A percentile compares a stretch with the other conserved stretches of the same genome.
Evolutionary conservation across 208 protist genomes (phyloP).

Genomic region (Acanthamoeba culbertsoni): DNA sequence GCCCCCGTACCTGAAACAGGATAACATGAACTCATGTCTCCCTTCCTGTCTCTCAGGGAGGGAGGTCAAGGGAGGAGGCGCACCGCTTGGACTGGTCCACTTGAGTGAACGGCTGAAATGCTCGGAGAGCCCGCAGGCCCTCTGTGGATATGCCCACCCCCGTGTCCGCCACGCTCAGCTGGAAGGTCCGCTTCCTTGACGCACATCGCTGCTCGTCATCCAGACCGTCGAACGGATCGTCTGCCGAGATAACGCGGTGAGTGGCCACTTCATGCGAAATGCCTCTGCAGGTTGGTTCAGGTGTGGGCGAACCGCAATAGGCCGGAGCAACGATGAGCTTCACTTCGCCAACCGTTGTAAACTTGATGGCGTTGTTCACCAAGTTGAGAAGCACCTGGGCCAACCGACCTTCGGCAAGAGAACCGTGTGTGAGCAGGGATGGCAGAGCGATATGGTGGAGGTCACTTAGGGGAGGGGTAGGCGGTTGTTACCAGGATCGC

Average conservation of each 20-base stretch:
- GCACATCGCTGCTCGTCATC: not conserved
- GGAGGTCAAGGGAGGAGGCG: not conserved
- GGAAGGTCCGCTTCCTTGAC: not conserved
- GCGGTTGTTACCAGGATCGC: slow-evolving; percentile 38
- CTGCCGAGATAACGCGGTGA: too few species aligned
- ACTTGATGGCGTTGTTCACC: slow-evolving; percentile 60
- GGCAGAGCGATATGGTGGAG: not conserved
- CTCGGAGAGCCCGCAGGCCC: not conserved
- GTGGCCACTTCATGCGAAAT: too few species aligned
- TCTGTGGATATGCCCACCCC: slow-evolving; percentile 37
- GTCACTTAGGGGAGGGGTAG: too few species aligned
- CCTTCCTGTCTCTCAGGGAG: not conserved
- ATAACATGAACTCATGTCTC: not conserved
- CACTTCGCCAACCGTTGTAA: slow-evolving; percentile 31
- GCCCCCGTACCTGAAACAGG: not conserved
- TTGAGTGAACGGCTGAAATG: slow-evolving; percentile 47
- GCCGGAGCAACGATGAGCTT: not conserved
- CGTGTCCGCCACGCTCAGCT: slow-evolving; percentile 8
- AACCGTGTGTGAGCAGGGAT: not conserved
- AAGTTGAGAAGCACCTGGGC: slow-evolving; percentile 53
- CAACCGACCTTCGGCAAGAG: not conserved
- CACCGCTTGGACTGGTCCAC: slow-evolving; percentile 11
- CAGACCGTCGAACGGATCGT: too few species aligned
- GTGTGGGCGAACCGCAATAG: too few species aligned
- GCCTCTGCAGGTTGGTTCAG: too few species aligned